phyloP scores from a whole-genome alignment of 2,329 filamentous ascomycete genomes.

The Xylaria digitata region DNA sequence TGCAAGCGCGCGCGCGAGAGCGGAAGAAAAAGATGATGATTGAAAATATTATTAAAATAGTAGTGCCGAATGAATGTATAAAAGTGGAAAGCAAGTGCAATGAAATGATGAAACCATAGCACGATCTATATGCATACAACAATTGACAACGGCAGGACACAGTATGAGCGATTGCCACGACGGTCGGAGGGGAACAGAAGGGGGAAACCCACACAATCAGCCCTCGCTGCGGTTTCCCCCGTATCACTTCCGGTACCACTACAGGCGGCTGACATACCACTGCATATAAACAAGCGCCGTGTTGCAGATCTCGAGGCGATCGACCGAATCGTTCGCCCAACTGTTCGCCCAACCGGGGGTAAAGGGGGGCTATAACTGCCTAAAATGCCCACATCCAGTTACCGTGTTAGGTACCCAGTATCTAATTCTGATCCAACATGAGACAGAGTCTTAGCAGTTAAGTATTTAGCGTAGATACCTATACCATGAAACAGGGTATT shows the following conservation, averaged over 20 bases:
- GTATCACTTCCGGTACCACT: slow-evolving; percentile 4
- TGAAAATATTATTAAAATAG: not conserved
- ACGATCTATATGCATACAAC: not conserved
- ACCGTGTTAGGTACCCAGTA: not conserved
- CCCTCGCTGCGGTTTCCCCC: slow-evolving; percentile 2
- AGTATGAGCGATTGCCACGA: slow-evolving; percentile 10
- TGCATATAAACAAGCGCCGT: slow-evolving; percentile 37
- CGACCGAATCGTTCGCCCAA: slow-evolving; percentile 41
- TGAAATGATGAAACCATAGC: not conserved
- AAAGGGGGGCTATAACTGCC: not conserved
- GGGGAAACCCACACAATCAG: not conserved
- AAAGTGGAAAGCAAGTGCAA: slow-evolving; percentile 4
- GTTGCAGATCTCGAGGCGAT: slow-evolving; percentile 46
- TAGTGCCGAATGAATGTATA: not conserved
- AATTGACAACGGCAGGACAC: not conserved
- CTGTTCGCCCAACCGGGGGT: slow-evolving; percentile 33
- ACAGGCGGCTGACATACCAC: slow-evolving; percentile 12
- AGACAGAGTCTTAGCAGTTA: too few relatives aligned
- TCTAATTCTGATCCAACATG: not conserved
- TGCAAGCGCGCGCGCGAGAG: not conserved
- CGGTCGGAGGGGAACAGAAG: too few relatives aligned
- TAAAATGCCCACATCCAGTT: slow-evolving; percentile 1
- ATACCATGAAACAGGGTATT: too few relatives aligned
- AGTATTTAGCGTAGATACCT: too few relatives aligned
- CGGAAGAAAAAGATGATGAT: not conserved